Evolutionary conservation across 768 basidiomycete species (phyloP).

Genomic region (Termitomyces sp.): DNA sequence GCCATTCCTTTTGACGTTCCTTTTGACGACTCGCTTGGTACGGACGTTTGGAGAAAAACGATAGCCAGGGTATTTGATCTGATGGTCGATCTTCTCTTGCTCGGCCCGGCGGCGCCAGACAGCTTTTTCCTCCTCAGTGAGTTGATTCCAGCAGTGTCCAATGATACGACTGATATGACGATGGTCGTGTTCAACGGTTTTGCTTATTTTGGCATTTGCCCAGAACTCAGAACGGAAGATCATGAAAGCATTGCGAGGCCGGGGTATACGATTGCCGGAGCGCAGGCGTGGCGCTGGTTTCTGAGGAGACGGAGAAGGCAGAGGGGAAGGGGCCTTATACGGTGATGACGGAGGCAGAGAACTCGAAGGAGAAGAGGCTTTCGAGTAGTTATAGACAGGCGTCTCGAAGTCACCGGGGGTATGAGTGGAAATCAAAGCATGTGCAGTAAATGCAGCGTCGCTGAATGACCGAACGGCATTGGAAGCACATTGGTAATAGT

Average conservation of each 20-base stretch:
- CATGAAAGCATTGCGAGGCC: constrained; percentile 85
- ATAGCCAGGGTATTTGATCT: constrained; percentile 46
- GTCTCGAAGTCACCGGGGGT: constrained; percentile 5
- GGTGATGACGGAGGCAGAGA: constrained; percentile 9
- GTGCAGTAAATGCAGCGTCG: neutral
- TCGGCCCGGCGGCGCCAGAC: constrained; percentile 48
- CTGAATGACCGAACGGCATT: constrained; percentile 2
- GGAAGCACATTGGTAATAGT: constrained; percentile 5
- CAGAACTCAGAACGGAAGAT: constrained; percentile 61
- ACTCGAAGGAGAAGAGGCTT: constrained; percentile 10
- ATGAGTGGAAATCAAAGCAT: constrained; percentile 6
- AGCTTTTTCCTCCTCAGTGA: constrained; percentile 45
- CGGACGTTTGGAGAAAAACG: constrained; percentile 45
- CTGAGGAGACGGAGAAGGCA: constrained; percentile 11
- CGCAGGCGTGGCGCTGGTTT: constrained; percentile 16
- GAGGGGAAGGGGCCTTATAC: neutral
- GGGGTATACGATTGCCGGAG: constrained; percentile 53
- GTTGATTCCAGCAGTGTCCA: constrained; percentile 49
- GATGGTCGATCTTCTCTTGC: constrained; percentile 46
- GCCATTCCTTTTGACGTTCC: constrained; percentile 49
- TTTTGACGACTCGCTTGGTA: constrained; percentile 37
- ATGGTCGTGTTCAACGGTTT: constrained; percentile 50
- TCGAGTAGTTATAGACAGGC: constrained; percentile 8
- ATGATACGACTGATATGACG: constrained; percentile 54
- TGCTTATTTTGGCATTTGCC: constrained; percentile 41